Conservation (phyloP, 805 yeast genomes). For the Candida bentonensis region DNA sequence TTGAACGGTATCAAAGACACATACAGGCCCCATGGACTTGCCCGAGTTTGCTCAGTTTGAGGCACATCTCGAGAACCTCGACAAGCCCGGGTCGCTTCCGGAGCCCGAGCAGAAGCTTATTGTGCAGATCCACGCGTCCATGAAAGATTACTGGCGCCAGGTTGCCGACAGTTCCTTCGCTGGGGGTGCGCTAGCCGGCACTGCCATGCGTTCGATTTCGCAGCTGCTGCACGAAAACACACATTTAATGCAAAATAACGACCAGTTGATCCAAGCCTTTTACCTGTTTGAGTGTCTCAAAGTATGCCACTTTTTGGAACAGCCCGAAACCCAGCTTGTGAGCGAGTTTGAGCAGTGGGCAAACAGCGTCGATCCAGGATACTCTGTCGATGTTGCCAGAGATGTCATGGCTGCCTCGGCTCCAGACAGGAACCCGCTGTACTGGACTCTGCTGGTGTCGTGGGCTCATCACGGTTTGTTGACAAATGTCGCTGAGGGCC, state of each 20-base stretch:
- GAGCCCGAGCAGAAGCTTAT: background rate
- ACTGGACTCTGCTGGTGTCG: background rate
- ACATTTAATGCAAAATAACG: background rate
- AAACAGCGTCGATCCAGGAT: background rate
- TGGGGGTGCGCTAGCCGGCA: background rate
- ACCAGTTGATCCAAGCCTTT: background rate
- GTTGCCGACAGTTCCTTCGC: background rate
- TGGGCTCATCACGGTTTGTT: background rate
- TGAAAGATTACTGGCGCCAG: background rate
- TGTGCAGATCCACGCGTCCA: background rate
- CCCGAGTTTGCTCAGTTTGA: too few species aligned
- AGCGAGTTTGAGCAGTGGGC: background rate
- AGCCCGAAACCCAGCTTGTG: background rate
- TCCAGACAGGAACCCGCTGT: background rate
- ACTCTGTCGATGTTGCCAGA: background rate
- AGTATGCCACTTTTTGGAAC: background rate
- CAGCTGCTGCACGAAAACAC: background rate
- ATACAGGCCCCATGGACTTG: too few species aligned
- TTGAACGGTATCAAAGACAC: too few species aligned
- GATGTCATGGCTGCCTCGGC: background rate
- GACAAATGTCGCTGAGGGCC: background rate
- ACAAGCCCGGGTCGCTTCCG: background rate
- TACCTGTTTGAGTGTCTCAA: background rate
- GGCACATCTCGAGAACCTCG: too few species aligned
- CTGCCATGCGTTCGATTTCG: background rate